phyloP scores from a whole-genome alignment of 1,284 basidiomycete species.

The Boletus semigastroideus region DNA sequence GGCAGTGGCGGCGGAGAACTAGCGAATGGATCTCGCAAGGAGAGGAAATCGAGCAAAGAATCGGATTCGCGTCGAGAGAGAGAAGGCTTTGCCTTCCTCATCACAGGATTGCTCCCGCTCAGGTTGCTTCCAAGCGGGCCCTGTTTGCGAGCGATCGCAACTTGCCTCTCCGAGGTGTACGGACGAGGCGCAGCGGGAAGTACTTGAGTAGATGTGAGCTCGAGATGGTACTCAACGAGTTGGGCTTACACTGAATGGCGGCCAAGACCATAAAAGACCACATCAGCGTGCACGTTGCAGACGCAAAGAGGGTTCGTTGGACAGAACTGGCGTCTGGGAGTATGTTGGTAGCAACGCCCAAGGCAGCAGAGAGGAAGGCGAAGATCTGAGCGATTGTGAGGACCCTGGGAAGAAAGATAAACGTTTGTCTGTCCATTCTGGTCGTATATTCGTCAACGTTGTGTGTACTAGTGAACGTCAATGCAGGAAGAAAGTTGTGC shows the following conservation, averaged over 20 bases:
- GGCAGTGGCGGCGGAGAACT: slow-evolving; percentile 34
- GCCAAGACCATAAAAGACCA: slow-evolving; percentile 26
- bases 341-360: slow-evolving; percentile 20
- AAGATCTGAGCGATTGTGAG: slow-evolving; percentile 25
- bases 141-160: neutral
- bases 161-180: slow-evolving; percentile 9
- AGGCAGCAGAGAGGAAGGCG: slow-evolving; percentile 24
- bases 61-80: slow-evolving; percentile 27
- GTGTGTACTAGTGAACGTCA: neutral
- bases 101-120: neutral
- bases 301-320: slow-evolving; percentile 15
- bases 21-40: slow-evolving; percentile 34
- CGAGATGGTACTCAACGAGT: neutral
- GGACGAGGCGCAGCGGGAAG: slow-evolving; percentile 13
- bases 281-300: slow-evolving; percentile 21
- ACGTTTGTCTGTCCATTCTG: neutral
- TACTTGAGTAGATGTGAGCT: slow-evolving; percentile 19
- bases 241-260: slow-evolving; percentile 25
- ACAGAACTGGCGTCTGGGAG: neutral
- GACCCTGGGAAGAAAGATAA: slow-evolving; percentile 5
- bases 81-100: slow-evolving; percentile 20
- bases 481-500: slow-evolving; percentile 5
- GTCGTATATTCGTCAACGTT: neutral
- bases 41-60: slow-evolving; percentile 34
- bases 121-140: neutral